Evolutionary conservation across 1,139 yeast species (phyloP).

Genomic region (Eremothecium gossypii): DNA sequence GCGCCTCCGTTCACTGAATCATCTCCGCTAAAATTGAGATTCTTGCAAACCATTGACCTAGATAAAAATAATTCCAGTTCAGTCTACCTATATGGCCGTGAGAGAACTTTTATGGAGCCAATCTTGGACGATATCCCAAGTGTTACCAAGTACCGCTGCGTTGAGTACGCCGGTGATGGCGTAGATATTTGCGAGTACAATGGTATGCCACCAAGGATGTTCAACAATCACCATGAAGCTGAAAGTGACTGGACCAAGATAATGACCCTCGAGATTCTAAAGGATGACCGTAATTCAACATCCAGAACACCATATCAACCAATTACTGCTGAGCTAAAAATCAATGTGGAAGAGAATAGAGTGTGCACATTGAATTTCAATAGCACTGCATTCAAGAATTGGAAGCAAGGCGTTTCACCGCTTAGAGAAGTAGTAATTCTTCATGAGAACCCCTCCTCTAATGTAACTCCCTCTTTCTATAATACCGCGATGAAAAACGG

Average conservation of each 20-base stretch:
- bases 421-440: constrained; percentile 51
- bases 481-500: constrained; percentile 2
- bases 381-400: constrained; percentile 34
- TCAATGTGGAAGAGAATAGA: constrained; percentile 54
- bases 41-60: constrained; percentile 49
- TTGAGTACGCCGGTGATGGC: constrained; percentile 33
- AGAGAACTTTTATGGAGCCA: constrained; percentile 33
- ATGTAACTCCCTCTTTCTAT: neutral
- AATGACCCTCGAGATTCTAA: constrained; percentile 41
- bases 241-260: constrained; percentile 1
- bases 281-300: constrained; percentile 36
- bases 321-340: constrained; percentile 50
- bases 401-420: constrained; percentile 39
- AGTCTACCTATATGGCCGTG: constrained; percentile 46
- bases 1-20: constrained; percentile 46
- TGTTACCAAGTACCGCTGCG: constrained; percentile 31
- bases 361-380: constrained; percentile 53
- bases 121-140: constrained; percentile 57
- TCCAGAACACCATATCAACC: constrained; percentile 52
- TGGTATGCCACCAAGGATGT: constrained; percentile 40
- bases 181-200: constrained; percentile 45
- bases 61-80: constrained; percentile 27
- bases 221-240: neutral
- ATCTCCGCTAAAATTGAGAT: constrained; percentile 63
- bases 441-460: constrained; percentile 28